Evolutionary conservation across 164 flowering plant genomes (phyloP).

Genomic region (Annona squamosa): DNA sequence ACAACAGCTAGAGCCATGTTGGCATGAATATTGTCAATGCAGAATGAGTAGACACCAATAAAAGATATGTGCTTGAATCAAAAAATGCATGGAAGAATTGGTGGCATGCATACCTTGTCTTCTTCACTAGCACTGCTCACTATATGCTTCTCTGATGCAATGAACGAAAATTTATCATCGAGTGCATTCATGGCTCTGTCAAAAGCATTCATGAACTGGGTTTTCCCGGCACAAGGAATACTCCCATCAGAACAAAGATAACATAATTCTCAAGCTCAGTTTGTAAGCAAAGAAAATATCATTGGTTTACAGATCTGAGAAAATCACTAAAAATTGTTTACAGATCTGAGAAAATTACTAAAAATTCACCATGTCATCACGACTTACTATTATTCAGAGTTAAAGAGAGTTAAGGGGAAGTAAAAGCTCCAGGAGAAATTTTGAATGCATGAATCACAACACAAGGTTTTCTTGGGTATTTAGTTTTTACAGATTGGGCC

Average conservation of each 20-base stretch:
- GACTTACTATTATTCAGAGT: neutral
- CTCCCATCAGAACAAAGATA: conserved; percentile 6
- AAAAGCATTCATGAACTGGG: conserved; percentile 91
- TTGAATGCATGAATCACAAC: neutral
- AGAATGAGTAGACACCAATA: too few relatives aligned
- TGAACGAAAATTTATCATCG: conserved; percentile 74
- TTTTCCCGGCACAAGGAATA: conserved; percentile 15
- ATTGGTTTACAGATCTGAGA: neutral
- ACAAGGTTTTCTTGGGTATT: neutral
- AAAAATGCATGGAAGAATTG: neutral
- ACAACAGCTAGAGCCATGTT: too few relatives aligned
- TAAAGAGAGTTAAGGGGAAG: neutral
- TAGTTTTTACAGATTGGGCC: neutral
- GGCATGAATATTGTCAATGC: too few relatives aligned
- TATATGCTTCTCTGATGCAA: conserved; percentile 72
- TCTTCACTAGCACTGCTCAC: conserved; percentile 77
- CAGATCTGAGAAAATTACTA: too few relatives aligned
- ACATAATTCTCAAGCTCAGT: neutral
- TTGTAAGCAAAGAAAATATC: neutral
- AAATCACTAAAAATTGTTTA: too few relatives aligned
- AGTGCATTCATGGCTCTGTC: conserved; percentile 83
- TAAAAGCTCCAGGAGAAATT: neutral
- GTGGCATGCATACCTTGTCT: conserved; percentile 51
- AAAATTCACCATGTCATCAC: neutral
- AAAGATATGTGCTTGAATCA: neutral